Conservation (phyloP, 148 eudicot genomes). For the Nyssa sinensis region DNA sequence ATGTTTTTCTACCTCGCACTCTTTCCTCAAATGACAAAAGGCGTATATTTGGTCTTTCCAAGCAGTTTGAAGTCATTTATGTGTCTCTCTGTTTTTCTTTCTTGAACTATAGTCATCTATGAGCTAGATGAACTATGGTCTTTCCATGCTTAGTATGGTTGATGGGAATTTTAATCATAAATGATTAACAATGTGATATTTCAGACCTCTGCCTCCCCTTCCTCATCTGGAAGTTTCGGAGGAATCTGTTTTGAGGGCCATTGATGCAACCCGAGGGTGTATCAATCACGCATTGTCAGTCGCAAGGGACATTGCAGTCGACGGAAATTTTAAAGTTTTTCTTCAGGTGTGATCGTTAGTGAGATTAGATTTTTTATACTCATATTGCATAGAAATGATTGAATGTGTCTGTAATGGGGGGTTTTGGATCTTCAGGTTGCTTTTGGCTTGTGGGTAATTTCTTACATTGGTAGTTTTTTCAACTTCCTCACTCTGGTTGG, state of each 20-base stretch:
- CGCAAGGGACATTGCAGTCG: conserved; percentile 77
- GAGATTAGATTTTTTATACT: background rate
- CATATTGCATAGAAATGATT: conserved; percentile 2
- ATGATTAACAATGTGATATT: conserved; percentile 10
- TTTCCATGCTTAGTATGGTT: background rate
- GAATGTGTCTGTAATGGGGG: background rate
- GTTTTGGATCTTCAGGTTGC: conserved; percentile 51
- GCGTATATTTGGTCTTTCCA: background rate
- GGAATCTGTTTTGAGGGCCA: conserved; percentile 54
- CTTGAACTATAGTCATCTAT: too few species aligned
- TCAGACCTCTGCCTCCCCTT: conserved; percentile 90
- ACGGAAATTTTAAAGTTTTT: conserved; percentile 64
- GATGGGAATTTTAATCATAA: background rate
- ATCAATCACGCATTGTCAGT: conserved; percentile 58
- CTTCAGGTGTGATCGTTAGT: conserved; percentile 41
- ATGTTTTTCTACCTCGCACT: background rate
- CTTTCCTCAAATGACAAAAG: background rate
- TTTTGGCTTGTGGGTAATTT: conserved; percentile 56
- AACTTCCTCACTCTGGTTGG: conserved; percentile 73
- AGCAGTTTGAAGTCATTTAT: conserved; percentile 12
- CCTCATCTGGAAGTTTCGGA: conserved; percentile 89
- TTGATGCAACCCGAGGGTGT: conserved; percentile 54
- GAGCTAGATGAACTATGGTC: too few species aligned
- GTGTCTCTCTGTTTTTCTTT: too few species aligned
- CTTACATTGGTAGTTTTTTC: conserved; percentile 69